Conservation (phyloP, 345 rosid genomes). For the Arabidopsis suecica region DNA sequence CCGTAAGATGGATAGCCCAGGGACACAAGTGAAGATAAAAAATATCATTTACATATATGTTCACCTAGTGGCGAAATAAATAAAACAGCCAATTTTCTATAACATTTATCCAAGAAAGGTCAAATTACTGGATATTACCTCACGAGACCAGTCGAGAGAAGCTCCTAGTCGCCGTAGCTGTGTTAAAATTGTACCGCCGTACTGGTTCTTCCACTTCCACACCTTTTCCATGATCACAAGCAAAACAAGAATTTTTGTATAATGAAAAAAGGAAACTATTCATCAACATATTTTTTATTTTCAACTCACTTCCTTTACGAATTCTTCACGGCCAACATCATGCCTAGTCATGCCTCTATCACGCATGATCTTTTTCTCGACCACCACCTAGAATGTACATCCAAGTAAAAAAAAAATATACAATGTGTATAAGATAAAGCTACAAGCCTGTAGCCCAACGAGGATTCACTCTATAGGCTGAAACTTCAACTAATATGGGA, state of each 20-base stretch:
- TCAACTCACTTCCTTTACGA: constrained; percentile 75
- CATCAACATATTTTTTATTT: neutral
- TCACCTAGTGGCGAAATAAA: neutral
- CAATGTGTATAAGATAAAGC: constrained; percentile 14
- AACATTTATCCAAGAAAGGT: neutral
- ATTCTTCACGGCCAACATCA: constrained; percentile 89
- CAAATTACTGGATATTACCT: constrained; percentile 55
- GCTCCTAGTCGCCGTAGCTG: constrained; percentile 87
- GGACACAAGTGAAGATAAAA: constrained; percentile 3
- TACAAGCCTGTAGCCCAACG: constrained; percentile 14
- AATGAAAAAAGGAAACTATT: constrained; percentile 21
- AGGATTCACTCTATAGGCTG: neutral
- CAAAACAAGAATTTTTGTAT: neutral
- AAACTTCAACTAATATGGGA: constrained; percentile 4
- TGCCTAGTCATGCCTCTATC: constrained; percentile 78
- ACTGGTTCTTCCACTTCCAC: constrained; percentile 89
- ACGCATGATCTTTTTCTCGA: constrained; percentile 91
- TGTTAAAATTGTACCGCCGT: constrained; percentile 75
- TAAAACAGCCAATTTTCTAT: neutral
- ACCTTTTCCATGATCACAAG: constrained; percentile 55
- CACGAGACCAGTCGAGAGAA: constrained; percentile 98
- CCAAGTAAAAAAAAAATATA: constrained; percentile 7
- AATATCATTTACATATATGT: neutral
- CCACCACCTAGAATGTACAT: constrained; percentile 70
- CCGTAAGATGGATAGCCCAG: constrained; percentile 16